These are phyloP conservation scores for Spinacia oleracea DNA, from an alignment of 179 eudicot species.

Conservation along the genomic window DNA sequence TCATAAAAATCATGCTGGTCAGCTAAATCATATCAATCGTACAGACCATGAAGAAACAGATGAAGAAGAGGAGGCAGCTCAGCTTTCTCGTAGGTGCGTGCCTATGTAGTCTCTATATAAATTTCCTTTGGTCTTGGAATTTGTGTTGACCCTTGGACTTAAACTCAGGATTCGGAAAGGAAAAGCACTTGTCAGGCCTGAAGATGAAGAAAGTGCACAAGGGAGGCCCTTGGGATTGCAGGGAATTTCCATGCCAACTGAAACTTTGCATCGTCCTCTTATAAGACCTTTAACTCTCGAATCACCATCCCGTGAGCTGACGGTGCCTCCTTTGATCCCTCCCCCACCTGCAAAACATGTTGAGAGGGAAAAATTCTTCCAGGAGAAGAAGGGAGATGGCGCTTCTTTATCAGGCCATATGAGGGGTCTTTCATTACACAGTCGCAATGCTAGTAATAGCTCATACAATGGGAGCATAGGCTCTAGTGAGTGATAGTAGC, in stretches of 20 bases:
- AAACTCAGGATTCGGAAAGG: slow-evolving; percentile 75
- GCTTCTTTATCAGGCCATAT: slow-evolving; percentile 58
- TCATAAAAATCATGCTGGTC: slow-evolving; percentile 24
- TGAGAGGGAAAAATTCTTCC: slow-evolving; percentile 88
- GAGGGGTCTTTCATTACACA: slow-evolving; percentile 77
- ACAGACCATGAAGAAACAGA: slow-evolving; percentile 47
- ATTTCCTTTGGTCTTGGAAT: too few species aligned
- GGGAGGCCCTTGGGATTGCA: slow-evolving; percentile 49
- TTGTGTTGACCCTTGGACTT: slow-evolving; percentile 1
- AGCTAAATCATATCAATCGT: slow-evolving; percentile 26
- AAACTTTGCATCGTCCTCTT: slow-evolving; percentile 63
- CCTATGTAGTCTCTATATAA: not conserved
- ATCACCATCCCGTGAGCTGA: slow-evolving; percentile 45
- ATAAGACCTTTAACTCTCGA: slow-evolving; percentile 63
- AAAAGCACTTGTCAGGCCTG: slow-evolving; percentile 71
- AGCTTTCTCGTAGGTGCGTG: slow-evolving; percentile 77
- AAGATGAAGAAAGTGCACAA: slow-evolving; percentile 53
- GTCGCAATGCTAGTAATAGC: slow-evolving; percentile 69
- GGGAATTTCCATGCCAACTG: slow-evolving; percentile 40
- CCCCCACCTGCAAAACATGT: slow-evolving; percentile 93
- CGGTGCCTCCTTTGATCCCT: slow-evolving; percentile 44
- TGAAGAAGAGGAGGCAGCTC: slow-evolving; percentile 87
- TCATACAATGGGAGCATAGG: slow-evolving; percentile 68
- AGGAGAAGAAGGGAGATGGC: slow-evolving; percentile 76
- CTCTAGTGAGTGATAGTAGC: slow-evolving; percentile 44